Percentiles rank a stretch among this genome's conserved stretches.
Conservation (phyloP, 2,329 filamentous ascomycete species). For the Periglandula ipomoeae region DNA sequence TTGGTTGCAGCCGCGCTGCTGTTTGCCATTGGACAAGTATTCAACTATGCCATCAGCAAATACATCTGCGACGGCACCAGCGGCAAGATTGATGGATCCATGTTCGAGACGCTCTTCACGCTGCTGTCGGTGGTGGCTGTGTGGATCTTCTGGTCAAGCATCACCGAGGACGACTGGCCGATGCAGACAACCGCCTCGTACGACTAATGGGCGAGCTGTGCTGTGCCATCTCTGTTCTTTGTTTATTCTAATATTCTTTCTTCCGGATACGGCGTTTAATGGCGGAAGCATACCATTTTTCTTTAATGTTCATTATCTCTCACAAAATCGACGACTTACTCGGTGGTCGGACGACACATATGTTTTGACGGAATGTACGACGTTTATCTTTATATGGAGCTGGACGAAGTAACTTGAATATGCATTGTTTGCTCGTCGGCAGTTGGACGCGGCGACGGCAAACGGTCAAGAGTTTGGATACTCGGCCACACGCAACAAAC, state of each 20-base stretch:
- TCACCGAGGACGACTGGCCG: constrained; percentile 98
- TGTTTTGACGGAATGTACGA: constrained; percentile 2
- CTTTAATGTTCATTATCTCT: constrained; percentile 10
- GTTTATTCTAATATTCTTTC: constrained; percentile 6
- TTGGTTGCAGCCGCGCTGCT: constrained; percentile 64
- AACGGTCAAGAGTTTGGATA: neutral
- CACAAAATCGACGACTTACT: neutral
- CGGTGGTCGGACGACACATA: neutral
- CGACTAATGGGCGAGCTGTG: constrained; percentile 16
- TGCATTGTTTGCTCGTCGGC: neutral
- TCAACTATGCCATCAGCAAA: constrained; percentile 88
- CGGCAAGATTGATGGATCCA: constrained; percentile 82
- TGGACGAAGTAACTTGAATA: neutral
- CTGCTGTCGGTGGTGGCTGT: constrained; percentile 71
- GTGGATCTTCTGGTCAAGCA: constrained; percentile 98
- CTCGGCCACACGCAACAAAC: neutral
- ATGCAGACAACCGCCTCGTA: constrained; percentile 38
- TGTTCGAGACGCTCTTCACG: constrained; percentile 93
- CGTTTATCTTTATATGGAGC: neutral
- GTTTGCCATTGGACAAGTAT: constrained; percentile 88
- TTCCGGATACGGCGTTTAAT: constrained; percentile 14
- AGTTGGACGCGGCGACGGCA: neutral
- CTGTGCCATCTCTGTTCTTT: neutral
- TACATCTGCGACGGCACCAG: constrained; percentile 78
- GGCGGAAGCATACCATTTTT: constrained; percentile 12